These are phyloP conservation scores for Mucuna pruriens DNA, from an alignment of 306 rosid species.

Conservation along the genomic window DNA sequence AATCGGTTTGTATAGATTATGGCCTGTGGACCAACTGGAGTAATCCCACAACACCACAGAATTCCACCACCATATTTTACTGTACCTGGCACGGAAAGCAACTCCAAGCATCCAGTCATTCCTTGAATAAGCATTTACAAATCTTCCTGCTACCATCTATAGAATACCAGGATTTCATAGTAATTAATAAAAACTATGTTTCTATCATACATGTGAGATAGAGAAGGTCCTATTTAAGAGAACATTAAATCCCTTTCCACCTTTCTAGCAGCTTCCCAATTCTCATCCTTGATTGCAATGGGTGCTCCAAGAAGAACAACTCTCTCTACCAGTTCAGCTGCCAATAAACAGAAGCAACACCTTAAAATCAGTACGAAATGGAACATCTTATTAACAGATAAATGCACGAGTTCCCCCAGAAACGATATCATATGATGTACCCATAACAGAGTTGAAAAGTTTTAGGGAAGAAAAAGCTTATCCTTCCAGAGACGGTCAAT, in stretches of 20 bases:
- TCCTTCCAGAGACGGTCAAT: not conserved
- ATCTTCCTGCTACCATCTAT: constrained; percentile 78
- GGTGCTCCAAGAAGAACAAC: constrained; percentile 87
- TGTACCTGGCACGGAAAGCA: constrained; percentile 69
- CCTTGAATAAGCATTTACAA: constrained; percentile 68
- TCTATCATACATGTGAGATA: not conserved
- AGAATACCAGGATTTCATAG: constrained; percentile 32
- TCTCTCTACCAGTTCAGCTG: constrained; percentile 74
- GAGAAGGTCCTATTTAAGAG: not conserved
- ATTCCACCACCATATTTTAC: constrained; percentile 28
- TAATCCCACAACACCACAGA: not conserved
- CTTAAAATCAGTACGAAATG: constrained; percentile 21
- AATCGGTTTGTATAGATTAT: constrained; percentile 1
- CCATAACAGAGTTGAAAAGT: constrained; percentile 8
- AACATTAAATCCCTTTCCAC: constrained; percentile 37
- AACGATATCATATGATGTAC: not conserved
- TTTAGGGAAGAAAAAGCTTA: not conserved
- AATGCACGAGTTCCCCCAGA: not conserved
- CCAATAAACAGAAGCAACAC: constrained; percentile 33
- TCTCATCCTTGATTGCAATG: constrained; percentile 66
- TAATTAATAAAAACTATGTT: constrained; percentile 7
- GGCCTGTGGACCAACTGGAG: constrained; percentile 18
- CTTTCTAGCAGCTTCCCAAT: constrained; percentile 70
- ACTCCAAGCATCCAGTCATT: constrained; percentile 78
- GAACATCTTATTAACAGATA: not conserved